Percentiles rank a stretch among this genome's conserved stretches.
Evolutionary conservation across 2,329 filamentous ascomycete species (phyloP).

Genomic region (Coniochaeta ligniaria): DNA sequence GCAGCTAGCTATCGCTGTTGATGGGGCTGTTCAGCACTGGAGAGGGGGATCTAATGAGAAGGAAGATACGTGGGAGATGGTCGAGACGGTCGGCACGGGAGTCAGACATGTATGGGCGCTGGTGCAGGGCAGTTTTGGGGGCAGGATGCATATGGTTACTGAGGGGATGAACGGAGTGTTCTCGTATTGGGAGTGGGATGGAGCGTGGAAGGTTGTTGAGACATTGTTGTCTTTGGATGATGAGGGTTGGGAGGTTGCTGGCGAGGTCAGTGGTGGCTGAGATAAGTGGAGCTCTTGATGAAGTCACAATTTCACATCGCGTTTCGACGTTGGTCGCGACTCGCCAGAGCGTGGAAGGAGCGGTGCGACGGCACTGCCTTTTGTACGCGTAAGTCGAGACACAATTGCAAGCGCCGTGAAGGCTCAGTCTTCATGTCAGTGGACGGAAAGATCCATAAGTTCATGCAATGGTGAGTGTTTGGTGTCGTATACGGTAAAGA

Average conservation of each 20-base stretch:
- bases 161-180: conserved; percentile 7
- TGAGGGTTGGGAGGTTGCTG: not conserved
- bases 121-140: conserved; percentile 10
- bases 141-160: conserved; percentile 11
- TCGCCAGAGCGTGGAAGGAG: too few relatives aligned
- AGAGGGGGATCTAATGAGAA: not conserved
- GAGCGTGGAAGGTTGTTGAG: conserved; percentile 6
- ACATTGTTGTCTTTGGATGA: conserved; percentile 3
- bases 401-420: not conserved
- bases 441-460: too few relatives aligned
- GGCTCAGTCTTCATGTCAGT: not conserved
- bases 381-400: not conserved
- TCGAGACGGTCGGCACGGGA: conserved; percentile 3
- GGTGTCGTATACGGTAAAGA: too few relatives aligned
- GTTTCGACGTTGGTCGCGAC: too few relatives aligned
- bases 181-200: conserved; percentile 12
- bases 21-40: conserved; percentile 13
- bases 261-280: conserved; percentile 6
- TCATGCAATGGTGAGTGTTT: too few relatives aligned
- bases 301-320: too few relatives aligned
- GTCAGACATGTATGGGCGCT: conserved; percentile 10
- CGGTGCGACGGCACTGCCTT: not conserved
- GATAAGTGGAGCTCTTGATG: not conserved
- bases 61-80: conserved; percentile 6
- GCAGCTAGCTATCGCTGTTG: conserved; percentile 8